Conservation (phyloP, 495 filamentous ascomycete genomes). For the Tuber microsphaerosporum region DNA sequence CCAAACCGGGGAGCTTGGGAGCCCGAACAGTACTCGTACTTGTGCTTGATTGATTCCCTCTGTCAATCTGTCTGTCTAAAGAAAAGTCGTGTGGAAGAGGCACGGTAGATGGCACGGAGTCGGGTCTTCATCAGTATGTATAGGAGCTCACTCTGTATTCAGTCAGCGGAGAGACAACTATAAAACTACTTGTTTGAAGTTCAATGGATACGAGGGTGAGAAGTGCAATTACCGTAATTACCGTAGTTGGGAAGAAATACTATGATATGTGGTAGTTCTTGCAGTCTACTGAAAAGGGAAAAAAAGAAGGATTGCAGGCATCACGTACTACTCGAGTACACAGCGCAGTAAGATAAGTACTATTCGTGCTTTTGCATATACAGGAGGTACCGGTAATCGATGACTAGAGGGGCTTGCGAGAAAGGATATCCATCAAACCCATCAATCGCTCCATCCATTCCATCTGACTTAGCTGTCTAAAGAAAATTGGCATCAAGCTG, state of each 20-base stretch:
- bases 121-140: neutral
- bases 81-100: neutral
- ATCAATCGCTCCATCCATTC: neutral
- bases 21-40: neutral
- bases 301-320: neutral
- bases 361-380: neutral
- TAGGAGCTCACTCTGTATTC: neutral
- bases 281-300: neutral
- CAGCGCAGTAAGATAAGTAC: neutral
- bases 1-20: neutral
- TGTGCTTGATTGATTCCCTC: neutral
- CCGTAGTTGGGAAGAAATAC: neutral
- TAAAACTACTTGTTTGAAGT: constrained; percentile 4
- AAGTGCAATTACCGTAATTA: neutral
- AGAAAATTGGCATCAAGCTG: constrained; percentile 1
- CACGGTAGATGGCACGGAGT: neutral
- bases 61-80: neutral
- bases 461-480: neutral
- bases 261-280: neutral
- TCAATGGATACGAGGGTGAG: constrained; percentile 4
- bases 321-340: neutral
- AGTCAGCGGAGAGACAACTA: neutral
- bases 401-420: neutral
- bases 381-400: neutral
- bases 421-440: neutral